Evolutionary conservation across 495 filamentous ascomycete genomes (phyloP).

Genomic region (Xylaria telfairii): DNA sequence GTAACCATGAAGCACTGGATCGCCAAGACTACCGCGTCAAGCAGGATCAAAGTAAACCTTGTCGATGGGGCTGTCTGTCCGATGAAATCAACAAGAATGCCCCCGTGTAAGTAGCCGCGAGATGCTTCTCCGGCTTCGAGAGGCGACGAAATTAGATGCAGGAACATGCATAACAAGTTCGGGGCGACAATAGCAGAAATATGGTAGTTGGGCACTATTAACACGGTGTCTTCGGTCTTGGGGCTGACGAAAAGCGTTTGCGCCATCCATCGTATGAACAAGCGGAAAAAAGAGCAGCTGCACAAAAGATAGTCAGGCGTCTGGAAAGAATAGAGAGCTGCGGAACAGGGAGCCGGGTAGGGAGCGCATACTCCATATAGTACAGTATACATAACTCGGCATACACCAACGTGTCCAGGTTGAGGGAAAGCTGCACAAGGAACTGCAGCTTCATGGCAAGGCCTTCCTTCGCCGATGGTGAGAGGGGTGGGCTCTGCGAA

Average conservation of each 20-base stretch:
- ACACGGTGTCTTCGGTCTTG: constrained; percentile 61
- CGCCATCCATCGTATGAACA: constrained; percentile 71
- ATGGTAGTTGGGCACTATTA: constrained; percentile 71
- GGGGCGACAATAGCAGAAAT: constrained; percentile 72
- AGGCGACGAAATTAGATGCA: constrained; percentile 67
- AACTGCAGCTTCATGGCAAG: constrained; percentile 66
- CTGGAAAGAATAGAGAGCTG: not conserved
- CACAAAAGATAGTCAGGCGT: constrained; percentile 21
- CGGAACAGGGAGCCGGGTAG: constrained; percentile 4
- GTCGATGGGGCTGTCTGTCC: constrained; percentile 79
- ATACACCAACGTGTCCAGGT: constrained; percentile 81
- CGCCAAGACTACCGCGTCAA: constrained; percentile 69
- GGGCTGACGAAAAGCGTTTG: constrained; percentile 82
- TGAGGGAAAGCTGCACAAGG: constrained; percentile 71
- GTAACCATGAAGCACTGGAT: constrained; percentile 79
- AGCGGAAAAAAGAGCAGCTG: constrained; percentile 79
- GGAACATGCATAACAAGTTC: constrained; percentile 74
- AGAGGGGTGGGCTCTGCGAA: constrained; percentile 30
- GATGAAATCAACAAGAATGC: constrained; percentile 85
- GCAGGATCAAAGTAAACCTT: constrained; percentile 63
- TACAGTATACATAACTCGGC: constrained; percentile 82
- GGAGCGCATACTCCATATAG: constrained; percentile 81
- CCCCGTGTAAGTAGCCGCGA: constrained; percentile 83
- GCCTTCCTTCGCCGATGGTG: constrained; percentile 46
- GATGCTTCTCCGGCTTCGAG: constrained; percentile 76